phyloP scores from a whole-genome alignment of 345 rosid genomes.

The Dovyalis caffra region DNA sequence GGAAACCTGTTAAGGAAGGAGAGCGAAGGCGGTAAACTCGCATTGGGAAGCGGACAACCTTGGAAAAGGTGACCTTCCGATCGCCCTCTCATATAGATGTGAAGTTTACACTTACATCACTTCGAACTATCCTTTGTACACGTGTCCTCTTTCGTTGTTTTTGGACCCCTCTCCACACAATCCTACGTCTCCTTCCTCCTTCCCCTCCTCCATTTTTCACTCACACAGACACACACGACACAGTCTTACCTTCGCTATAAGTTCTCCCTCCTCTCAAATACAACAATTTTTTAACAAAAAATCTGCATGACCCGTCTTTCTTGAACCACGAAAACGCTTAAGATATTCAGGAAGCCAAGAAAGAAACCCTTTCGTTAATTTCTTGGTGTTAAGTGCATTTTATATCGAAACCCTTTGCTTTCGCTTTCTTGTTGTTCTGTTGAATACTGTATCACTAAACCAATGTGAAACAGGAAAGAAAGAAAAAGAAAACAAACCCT shows the following conservation, averaged over 20 bases:
- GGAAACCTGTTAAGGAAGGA: not conserved
- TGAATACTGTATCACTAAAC: not conserved
- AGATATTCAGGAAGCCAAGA: not conserved
- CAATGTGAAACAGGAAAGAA: not conserved
- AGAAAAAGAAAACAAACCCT: not conserved
- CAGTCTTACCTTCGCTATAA: not conserved
- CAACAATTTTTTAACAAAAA: not conserved
- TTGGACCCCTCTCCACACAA: conserved; percentile 13
- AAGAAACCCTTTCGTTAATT: not conserved
- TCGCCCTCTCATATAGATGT: not conserved
- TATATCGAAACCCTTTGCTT: not conserved
- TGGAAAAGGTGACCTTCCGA: conserved; percentile 3
- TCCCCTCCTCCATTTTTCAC: not conserved
- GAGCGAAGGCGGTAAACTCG: conserved; percentile 29
- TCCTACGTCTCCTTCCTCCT: not conserved
- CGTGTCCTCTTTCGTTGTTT: conserved; percentile 14
- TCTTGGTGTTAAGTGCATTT: not conserved
- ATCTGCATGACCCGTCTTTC: not conserved
- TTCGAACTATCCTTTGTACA: not conserved
- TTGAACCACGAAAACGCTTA: not conserved
- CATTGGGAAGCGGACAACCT: conserved; percentile 73
- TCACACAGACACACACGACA: not conserved
- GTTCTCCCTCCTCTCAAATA: no score
- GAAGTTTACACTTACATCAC: not conserved
- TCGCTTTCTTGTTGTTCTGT: not conserved